These are phyloP conservation scores for Trichoderma atroviride DNA, from an alignment of 2,329 filamentous ascomycete genomes.

Conservation along the genomic window DNA sequence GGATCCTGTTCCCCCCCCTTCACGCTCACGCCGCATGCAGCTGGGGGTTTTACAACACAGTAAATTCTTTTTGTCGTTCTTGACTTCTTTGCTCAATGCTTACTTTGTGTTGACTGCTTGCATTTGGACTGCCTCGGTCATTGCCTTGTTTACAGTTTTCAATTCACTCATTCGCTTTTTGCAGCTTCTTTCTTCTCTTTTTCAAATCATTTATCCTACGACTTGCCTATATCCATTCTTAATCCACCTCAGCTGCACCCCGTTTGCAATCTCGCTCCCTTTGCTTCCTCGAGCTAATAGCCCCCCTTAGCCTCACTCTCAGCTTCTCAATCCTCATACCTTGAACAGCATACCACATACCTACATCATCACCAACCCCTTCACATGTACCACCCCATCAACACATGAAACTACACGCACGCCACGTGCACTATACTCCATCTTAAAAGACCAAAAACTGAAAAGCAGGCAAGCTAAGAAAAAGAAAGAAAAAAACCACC, in stretches of 20 bases:
- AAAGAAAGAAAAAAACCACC: neutral
- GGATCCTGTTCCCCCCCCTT: neutral
- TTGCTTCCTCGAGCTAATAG: neutral
- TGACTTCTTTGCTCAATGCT: neutral
- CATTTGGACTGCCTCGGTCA: neutral
- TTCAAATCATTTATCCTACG: neutral
- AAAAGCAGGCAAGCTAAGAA: neutral
- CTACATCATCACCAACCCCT: neutral
- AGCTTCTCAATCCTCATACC: neutral
- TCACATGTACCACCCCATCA: neutral
- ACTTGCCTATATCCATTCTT: neutral
- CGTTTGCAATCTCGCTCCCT: neutral
- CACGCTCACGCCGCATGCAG: conserved; percentile 12
- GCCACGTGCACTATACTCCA: neutral
- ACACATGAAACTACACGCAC: neutral
- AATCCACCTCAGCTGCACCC: neutral
- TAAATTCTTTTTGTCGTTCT: neutral
- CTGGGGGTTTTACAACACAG: neutral
- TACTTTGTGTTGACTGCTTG: neutral
- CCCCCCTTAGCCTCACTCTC: neutral
- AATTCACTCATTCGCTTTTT: neutral
- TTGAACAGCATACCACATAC: neutral
- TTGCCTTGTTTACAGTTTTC: neutral
- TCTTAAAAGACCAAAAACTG: neutral
- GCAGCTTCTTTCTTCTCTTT: neutral